Percentiles rank a stretch among this genome's conserved stretches.
phyloP scores from a whole-genome alignment of 345 rosid species.

The Limnanthes douglasii region DNA sequence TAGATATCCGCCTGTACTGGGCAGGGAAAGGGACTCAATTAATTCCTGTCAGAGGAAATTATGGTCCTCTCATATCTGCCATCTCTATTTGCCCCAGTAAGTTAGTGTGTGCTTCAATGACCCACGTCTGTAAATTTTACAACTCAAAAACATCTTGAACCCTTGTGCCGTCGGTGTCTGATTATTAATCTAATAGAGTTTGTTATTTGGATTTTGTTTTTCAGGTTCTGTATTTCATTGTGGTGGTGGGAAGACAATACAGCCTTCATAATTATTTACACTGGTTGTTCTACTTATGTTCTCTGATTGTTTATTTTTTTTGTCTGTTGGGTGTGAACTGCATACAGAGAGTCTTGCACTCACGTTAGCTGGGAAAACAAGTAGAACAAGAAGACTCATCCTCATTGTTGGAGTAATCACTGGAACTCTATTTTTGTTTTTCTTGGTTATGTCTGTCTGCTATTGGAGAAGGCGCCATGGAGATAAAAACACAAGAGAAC shows the following conservation, averaged over 20 bases:
- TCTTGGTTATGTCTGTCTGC: constrained; percentile 12
- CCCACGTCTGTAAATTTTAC: too few species aligned
- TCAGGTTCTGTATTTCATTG: constrained; percentile 15
- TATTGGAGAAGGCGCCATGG: constrained; percentile 18
- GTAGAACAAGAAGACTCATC: constrained; percentile 1
- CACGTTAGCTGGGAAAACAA: too few species aligned
- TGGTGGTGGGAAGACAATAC: constrained; percentile 11
- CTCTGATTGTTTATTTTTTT: too few species aligned
- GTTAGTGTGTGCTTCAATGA: constrained; percentile 2
- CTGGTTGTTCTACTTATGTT: too few species aligned
- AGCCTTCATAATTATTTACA: too few species aligned
- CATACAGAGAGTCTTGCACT: constrained; percentile 2
- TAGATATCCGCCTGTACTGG: constrained; percentile 45
- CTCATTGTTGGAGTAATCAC: constrained; percentile 17
- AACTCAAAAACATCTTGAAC: too few species aligned
- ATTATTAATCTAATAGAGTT: not conserved
- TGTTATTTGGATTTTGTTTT: constrained; percentile 2
- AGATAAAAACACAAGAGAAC: not conserved
- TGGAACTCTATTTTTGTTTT: constrained; percentile 11
- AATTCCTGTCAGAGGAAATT: constrained; percentile 26
- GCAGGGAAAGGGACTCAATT: constrained; percentile 29
- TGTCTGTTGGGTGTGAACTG: constrained; percentile 2
- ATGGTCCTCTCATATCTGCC: constrained; percentile 58
- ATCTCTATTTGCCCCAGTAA: constrained; percentile 30
- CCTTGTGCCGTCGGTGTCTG: too few species aligned